phyloP scores from a whole-genome alignment of 148 eudicot genomes.

The Bassia scoparia region DNA sequence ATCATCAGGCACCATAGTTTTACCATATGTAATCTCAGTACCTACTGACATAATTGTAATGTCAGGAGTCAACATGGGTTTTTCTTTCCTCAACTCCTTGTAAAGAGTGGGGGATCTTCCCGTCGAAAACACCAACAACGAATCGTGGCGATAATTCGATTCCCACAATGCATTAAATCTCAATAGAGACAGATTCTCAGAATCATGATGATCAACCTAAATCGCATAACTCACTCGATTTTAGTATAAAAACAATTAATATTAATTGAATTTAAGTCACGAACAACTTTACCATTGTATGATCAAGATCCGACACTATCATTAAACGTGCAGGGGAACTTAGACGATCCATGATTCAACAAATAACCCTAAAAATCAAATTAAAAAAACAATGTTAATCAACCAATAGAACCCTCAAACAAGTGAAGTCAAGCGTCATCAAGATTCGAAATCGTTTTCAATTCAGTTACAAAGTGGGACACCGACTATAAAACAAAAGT shows the following conservation, averaged over 20 bases:
- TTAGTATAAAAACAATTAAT: neutral
- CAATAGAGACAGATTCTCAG: conserved; percentile 53
- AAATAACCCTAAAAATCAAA: conserved; percentile 21
- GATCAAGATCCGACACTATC: conserved; percentile 78
- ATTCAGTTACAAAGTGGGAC: neutral
- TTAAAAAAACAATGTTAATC: neutral
- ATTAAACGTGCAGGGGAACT: conserved; percentile 50
- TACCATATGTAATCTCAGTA: conserved; percentile 74
- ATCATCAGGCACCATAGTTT: conserved; percentile 58
- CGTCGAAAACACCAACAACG: conserved; percentile 65
- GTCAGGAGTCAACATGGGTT: conserved; percentile 72
- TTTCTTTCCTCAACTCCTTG: conserved; percentile 60
- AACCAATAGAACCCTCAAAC: neutral
- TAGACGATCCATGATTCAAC: conserved; percentile 45
- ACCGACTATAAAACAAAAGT: neutral
- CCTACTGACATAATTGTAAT: conserved; percentile 73
- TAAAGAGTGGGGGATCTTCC: conserved; percentile 66
- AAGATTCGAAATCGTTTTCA: too few species aligned
- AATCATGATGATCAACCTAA: conserved; percentile 76
- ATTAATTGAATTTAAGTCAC: neutral
- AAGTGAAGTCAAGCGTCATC: neutral
- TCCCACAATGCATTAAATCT: conserved; percentile 75
- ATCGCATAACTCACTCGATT: conserved; percentile 2
- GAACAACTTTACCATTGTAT: conserved; percentile 50
- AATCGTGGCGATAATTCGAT: conserved; percentile 62